phyloP scores from a whole-genome alignment of 371 early-diverging fungal species.

The Mucor mucedo region DNA sequence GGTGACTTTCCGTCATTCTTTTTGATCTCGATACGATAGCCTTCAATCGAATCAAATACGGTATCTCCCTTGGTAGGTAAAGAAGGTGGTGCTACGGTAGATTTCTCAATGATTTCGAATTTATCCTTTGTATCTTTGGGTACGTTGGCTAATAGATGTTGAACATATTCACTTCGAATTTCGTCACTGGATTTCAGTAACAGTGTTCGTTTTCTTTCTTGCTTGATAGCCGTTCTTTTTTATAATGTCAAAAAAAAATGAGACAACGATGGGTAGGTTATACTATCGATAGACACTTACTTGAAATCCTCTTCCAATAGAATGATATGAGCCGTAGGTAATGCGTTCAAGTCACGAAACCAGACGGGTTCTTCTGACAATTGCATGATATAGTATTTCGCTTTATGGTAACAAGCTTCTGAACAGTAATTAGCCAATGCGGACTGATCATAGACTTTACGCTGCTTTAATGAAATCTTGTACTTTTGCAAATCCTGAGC shows the following conservation, averaged over 20 bases:
- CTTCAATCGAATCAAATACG: constrained; percentile 49
- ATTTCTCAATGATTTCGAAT: constrained; percentile 42
- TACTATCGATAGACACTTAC: constrained; percentile 31
- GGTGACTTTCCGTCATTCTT: constrained; percentile 27
- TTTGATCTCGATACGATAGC: constrained; percentile 40
- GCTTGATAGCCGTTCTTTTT: constrained; percentile 35
- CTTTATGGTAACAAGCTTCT: constrained; percentile 62
- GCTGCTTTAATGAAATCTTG: constrained; percentile 61
- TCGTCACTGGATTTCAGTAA: constrained; percentile 19
- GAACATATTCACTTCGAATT: constrained; percentile 44
- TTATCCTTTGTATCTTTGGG: constrained; percentile 21
- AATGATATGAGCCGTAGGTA: constrained; percentile 34
- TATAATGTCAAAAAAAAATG: constrained; percentile 3
- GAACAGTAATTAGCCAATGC: constrained; percentile 68
- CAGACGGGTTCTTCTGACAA: constrained; percentile 71
- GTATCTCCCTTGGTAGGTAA: no score
- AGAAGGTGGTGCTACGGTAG: not conserved
- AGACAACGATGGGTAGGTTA: constrained; percentile 1
- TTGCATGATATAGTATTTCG: constrained; percentile 64
- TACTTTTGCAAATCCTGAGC: constrained; percentile 46
- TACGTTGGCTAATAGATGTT: constrained; percentile 36
- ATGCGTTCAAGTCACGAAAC: constrained; percentile 38
- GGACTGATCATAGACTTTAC: constrained; percentile 71
- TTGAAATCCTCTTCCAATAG: constrained; percentile 35
- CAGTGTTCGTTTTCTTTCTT: constrained; percentile 25